Percentiles rank a stretch among this genome's conserved stretches.
Conservation (phyloP, 2,329 filamentous ascomycete species). For the Xylaria hypoxylon region DNA sequence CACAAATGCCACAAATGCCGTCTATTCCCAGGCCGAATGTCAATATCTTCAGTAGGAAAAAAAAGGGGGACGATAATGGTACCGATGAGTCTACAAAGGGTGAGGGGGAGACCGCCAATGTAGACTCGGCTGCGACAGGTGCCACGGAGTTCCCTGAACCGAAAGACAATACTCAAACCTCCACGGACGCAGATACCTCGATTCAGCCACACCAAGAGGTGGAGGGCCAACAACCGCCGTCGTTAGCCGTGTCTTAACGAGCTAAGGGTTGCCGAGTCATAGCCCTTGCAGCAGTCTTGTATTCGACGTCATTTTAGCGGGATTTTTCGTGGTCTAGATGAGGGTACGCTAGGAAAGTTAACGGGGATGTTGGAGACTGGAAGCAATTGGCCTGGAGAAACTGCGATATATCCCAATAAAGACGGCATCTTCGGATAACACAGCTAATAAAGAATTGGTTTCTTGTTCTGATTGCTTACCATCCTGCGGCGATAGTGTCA, state of each 20-base stretch:
- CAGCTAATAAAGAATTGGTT: not conserved
- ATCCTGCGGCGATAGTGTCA: not conserved
- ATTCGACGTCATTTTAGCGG: not conserved
- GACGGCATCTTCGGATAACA: not conserved
- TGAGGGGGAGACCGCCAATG: constrained; percentile 7
- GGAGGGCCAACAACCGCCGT: not conserved
- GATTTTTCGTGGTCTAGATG: not conserved
- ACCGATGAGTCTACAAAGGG: not conserved
- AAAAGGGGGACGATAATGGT: constrained; percentile 26
- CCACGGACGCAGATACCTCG: not conserved
- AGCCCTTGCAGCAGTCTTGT: not conserved
- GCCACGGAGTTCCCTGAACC: not conserved
- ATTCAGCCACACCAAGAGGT: constrained; percentile 7
- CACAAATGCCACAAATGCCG: constrained; percentile 35
- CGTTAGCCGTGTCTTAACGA: constrained; percentile 9
- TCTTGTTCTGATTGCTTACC: not conserved
- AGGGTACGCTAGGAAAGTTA: not conserved
- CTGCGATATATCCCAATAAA: too few species aligned
- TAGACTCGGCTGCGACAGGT: constrained; percentile 2
- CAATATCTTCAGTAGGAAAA: constrained; percentile 45
- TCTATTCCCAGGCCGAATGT: constrained; percentile 49
- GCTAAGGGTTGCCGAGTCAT: constrained; percentile 16
- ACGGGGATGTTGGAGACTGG: not conserved
- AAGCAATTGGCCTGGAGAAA: not conserved
- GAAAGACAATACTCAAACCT: constrained; percentile 7